A percentile compares a stretch with the other conserved stretches of the same genome.
phyloP scores from a whole-genome alignment of 2,329 filamentous ascomycete species.

The Paraconiothyrium brasiliense region DNA sequence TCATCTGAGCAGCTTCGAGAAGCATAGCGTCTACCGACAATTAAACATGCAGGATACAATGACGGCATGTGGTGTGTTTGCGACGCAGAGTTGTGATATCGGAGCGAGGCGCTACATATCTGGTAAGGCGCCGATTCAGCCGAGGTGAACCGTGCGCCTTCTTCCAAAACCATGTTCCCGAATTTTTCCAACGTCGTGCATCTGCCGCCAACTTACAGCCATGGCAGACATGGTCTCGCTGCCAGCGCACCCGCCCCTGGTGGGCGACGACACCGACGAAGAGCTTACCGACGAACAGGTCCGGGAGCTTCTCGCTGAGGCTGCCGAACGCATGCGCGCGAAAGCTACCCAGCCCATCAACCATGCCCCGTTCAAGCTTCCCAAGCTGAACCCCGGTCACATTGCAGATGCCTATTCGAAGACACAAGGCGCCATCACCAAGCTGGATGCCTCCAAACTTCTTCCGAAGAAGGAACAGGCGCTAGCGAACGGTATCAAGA shows the following conservation, averaged over 20 bases:
- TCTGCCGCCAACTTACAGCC: constrained; percentile 36
- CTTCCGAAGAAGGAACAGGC: constrained; percentile 59
- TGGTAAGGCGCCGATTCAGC: constrained; percentile 24
- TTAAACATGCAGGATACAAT: neutral
- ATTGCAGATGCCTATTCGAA: constrained; percentile 65
- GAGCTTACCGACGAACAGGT: constrained; percentile 71
- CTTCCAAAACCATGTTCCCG: constrained; percentile 28
- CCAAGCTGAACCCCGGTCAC: constrained; percentile 59
- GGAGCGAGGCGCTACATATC: constrained; percentile 7
- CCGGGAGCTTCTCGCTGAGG: constrained; percentile 69
- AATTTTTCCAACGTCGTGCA: constrained; percentile 38
- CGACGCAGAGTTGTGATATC: neutral
- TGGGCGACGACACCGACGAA: constrained; percentile 50
- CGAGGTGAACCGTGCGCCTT: constrained; percentile 26
- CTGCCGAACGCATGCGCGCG: constrained; percentile 66
- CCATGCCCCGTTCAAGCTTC: constrained; percentile 56
- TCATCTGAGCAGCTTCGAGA: constrained; percentile 25
- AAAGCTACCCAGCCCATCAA: constrained; percentile 39
- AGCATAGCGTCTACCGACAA: neutral
- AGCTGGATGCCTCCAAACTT: constrained; percentile 62
- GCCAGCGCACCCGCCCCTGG: constrained; percentile 47
- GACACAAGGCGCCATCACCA: constrained; percentile 62
- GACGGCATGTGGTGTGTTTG: neutral
- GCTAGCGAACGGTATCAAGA: constrained; percentile 59
- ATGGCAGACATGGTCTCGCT: constrained; percentile 39